Percentiles rank a stretch among this genome's conserved stretches.
Conservation (phyloP, 2,329 filamentous ascomycete genomes). For the Alternaria metachromatica region DNA sequence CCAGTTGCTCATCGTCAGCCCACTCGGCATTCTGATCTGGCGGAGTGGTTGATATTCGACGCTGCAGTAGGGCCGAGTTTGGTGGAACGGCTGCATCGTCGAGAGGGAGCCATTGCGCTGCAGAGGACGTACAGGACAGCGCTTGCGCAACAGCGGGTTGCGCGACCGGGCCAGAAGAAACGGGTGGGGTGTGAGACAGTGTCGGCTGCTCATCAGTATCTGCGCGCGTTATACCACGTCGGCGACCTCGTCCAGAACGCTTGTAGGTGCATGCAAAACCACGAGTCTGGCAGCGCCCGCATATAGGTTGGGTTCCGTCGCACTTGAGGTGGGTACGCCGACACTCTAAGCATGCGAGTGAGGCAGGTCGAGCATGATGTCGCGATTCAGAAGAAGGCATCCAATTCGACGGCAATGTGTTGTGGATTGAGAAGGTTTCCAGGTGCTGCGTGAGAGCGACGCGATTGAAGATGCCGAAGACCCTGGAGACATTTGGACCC, state of each 20-base stretch:
- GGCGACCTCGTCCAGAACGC: slow-evolving; percentile 54
- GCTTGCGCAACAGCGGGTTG: slow-evolving; percentile 16
- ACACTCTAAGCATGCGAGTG: slow-evolving; percentile 56
- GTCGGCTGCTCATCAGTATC: not conserved
- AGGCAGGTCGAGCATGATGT: slow-evolving; percentile 18
- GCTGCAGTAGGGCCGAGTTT: not conserved
- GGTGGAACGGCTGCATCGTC: not conserved
- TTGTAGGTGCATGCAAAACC: slow-evolving; percentile 53
- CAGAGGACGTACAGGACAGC: slow-evolving; percentile 13
- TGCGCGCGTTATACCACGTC: slow-evolving; percentile 33
- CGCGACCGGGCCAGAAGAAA: not conserved
- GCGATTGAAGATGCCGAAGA: slow-evolving; percentile 7
- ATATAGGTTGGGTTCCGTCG: slow-evolving; percentile 52
- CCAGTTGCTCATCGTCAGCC: slow-evolving; percentile 39
- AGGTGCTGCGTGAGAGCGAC: not conserved
- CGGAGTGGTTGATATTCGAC: not conserved
- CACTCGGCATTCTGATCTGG: not conserved
- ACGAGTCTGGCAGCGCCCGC: slow-evolving; percentile 52
- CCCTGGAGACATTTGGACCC: not conserved
- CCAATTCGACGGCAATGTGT: not conserved
- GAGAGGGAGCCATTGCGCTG: slow-evolving; percentile 28
- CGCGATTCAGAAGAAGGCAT: slow-evolving; percentile 4
- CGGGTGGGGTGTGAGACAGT: not conserved
- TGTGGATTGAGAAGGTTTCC: slow-evolving; percentile 1
- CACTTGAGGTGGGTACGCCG: slow-evolving; percentile 57